A percentile compares a stretch with the other conserved stretches of the same genome.
These are phyloP conservation scores for Gentiana straminea DNA, from an alignment of 257 asterid genomes.

Conservation along the genomic window DNA sequence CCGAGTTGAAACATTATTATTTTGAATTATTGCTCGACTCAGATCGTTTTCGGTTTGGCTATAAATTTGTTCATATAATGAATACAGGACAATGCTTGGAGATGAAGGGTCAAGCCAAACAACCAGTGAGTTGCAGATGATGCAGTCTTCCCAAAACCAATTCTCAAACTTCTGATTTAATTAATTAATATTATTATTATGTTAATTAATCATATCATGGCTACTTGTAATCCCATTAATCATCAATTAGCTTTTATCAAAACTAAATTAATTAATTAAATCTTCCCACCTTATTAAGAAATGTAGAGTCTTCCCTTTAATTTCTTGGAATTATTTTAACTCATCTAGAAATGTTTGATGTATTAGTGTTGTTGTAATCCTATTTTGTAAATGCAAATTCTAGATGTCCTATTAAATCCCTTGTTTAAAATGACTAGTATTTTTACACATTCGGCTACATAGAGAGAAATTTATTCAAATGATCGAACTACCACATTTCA, in stretches of 20 bases:
- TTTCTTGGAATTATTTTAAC: conserved; percentile 13
- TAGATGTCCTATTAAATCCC: no score
- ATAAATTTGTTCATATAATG: neutral
- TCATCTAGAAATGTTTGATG: conserved; percentile 18
- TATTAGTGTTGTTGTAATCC: conserved; percentile 11
- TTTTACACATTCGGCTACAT: no score
- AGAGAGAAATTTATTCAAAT: neutral
- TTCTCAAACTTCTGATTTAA: conserved; percentile 55
- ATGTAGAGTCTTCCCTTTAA: conserved; percentile 2
- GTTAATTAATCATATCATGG: conserved; percentile 5
- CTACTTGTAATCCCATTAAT: neutral
- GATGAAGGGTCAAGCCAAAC: conserved; percentile 73
- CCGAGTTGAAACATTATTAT: no score
- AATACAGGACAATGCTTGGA: conserved; percentile 41
- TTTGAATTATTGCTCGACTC: no score
- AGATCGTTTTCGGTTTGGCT: no score
- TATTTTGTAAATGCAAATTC: conserved; percentile 30
- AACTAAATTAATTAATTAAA: neutral
- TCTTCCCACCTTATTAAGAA: conserved; percentile 18
- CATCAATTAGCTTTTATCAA: conserved; percentile 13
- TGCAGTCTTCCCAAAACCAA: conserved; percentile 59
- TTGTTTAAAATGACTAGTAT: neutral
- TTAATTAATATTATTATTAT: conserved; percentile 3
- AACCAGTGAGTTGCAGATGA: conserved; percentile 54
- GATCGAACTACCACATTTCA: neutral